Conservation (phyloP, 1,284 basidiomycete genomes). For the Sporisorium iseilematis-ciliati region DNA sequence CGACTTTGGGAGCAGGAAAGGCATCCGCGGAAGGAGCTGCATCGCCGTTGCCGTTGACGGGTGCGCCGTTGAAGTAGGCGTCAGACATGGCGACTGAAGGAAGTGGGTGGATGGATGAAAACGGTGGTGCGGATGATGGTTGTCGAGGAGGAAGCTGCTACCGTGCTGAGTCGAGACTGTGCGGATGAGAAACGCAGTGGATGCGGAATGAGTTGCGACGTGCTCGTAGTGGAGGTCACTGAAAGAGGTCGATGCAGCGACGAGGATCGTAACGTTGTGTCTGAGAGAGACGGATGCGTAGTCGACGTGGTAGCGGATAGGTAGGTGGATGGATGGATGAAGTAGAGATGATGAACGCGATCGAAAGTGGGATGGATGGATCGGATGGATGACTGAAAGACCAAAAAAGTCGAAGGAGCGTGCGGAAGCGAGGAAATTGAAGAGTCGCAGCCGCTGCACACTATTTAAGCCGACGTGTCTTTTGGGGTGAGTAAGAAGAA, state of each 20-base stretch:
- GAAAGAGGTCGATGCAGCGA: background rate
- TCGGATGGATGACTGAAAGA: conserved; percentile 13
- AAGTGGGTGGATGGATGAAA: background rate
- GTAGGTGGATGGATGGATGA: conserved; percentile 12
- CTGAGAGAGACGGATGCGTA: conserved; percentile 4
- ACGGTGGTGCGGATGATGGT: too few relatives aligned
- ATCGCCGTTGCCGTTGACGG: conserved; percentile 26
- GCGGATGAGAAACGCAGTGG: background rate
- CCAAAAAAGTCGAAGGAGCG: background rate
- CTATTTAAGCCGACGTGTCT: conserved; percentile 26
- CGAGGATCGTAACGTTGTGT: background rate
- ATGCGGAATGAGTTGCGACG: too few relatives aligned
- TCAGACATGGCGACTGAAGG: conserved; percentile 27
- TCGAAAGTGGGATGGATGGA: background rate
- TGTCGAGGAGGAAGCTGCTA: background rate
- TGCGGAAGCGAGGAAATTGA: conserved; percentile 5
- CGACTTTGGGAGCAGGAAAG: conserved; percentile 4
- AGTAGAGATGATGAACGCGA: background rate
- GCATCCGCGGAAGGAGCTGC: background rate
- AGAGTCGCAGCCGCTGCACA: background rate
- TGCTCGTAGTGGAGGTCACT: too few relatives aligned
- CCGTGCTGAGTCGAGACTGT: background rate
- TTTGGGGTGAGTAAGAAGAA: background rate
- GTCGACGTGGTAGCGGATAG: too few relatives aligned
- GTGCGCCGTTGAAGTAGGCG: conserved; percentile 6